These are phyloP conservation scores for Colletotrichum tropicale DNA, from an alignment of 2,329 filamentous ascomycete genomes.

Conservation along the genomic window DNA sequence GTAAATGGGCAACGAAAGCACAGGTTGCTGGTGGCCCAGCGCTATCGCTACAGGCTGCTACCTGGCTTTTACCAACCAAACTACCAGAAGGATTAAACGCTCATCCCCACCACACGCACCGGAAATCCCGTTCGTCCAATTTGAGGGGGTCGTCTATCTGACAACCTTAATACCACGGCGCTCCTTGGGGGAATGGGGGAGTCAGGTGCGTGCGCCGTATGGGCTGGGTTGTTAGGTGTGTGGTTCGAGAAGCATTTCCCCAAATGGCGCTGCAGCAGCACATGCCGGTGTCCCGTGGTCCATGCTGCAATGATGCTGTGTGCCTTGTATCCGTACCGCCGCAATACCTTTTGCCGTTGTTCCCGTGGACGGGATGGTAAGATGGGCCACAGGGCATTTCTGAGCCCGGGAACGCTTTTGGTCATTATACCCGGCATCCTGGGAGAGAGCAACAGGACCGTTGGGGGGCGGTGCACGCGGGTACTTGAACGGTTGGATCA, in stretches of 20 bases:
- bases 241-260: not conserved
- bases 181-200: not conserved
- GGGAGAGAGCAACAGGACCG: not conserved
- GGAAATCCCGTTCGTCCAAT: slow-evolving; percentile 5
- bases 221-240: not conserved
- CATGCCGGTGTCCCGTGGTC: not conserved
- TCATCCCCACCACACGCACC: not conserved
- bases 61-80: not conserved
- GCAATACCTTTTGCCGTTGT: not conserved
- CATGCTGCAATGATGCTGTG: not conserved
- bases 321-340: not conserved
- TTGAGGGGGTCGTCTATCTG: not conserved
- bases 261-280: not conserved
- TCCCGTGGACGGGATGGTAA: not conserved
- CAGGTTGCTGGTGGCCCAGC: not conserved
- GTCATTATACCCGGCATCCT: not conserved
- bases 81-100: not conserved
- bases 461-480: not conserved
- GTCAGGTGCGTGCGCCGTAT: not conserved
- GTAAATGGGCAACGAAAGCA: not conserved
- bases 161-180: slow-evolving; percentile 5
- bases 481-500: not conserved
- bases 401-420: not conserved
- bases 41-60: not conserved
- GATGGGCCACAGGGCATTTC: not conserved